Percentiles rank a stretch among this genome's conserved stretches.
These are phyloP conservation scores for Pyrrhoderma noxium DNA, from an alignment of 1,284 basidiomycete genomes.

Conservation along the genomic window DNA sequence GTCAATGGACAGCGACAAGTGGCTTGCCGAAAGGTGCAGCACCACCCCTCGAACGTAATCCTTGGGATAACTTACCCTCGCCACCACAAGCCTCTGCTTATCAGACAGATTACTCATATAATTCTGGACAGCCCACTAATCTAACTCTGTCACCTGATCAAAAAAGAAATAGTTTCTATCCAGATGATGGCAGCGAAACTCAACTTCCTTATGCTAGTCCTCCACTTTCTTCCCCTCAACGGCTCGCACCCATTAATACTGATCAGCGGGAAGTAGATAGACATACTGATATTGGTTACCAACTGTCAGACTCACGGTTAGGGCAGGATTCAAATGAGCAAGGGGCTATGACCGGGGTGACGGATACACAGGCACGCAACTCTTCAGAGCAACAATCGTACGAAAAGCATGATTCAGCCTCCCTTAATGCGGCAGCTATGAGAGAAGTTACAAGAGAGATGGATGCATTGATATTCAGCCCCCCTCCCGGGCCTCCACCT, in stretches of 20 bases:
- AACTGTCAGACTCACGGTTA: not conserved
- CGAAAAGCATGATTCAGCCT: slow-evolving; percentile 30
- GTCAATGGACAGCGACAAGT: not conserved
- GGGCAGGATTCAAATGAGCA: slow-evolving; percentile 5
- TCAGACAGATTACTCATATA: too few species aligned
- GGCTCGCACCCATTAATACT: not conserved
- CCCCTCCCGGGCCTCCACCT: slow-evolving; percentile 25
- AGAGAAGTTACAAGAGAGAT: slow-evolving; percentile 59
- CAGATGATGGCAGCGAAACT: not conserved
- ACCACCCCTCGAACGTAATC: slow-evolving; percentile 12
- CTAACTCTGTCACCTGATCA: not conserved
- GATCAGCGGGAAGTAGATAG: not conserved
- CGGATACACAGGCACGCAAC: slow-evolving; percentile 20
- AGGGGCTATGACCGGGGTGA: not conserved
- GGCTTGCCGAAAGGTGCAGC: slow-evolving; percentile 17
- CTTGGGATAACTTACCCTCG: slow-evolving; percentile 9
- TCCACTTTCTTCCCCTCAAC: slow-evolving; percentile 7
- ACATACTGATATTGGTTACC: too few species aligned
- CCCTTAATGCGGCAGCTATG: slow-evolving; percentile 56
- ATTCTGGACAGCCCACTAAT: not conserved
- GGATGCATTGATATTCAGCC: slow-evolving; percentile 44
- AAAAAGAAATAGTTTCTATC: not conserved
- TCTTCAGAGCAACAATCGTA: slow-evolving; percentile 21
- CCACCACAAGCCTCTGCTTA: not conserved
- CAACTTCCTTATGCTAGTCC: slow-evolving; percentile 6